Conservation (phyloP, 257 asterid genomes). For the Lithospermum erythrorhizon region DNA sequence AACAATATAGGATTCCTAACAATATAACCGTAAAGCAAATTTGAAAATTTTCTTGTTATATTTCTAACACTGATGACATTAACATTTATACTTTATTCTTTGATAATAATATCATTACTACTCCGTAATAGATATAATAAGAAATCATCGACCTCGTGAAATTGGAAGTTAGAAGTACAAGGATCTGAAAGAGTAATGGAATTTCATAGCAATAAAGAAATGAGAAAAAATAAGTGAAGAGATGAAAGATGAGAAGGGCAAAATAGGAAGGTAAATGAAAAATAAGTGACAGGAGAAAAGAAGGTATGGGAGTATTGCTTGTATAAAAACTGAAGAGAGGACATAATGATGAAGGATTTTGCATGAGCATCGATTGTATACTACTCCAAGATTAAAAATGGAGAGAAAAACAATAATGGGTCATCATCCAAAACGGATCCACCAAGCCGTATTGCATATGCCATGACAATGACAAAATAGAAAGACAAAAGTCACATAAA, state of each 20-base stretch:
- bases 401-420: not conserved
- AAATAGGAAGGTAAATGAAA: conserved; percentile 10
- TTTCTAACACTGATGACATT: no score
- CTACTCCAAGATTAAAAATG: not conserved
- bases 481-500: conserved; percentile 2
- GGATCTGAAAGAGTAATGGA: no score
- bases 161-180: no score
- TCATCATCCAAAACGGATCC: not conserved
- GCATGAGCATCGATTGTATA: conserved; percentile 72
- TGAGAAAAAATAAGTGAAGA: no score
- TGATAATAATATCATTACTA: no score
- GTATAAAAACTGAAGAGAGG: conserved; percentile 22
- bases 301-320: conserved; percentile 35
- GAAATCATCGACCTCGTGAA: no score
- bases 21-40: no score
- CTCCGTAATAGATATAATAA: no score
- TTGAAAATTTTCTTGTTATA: no score
- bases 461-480: conserved; percentile 8
- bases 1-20: no score
- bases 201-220: no score
- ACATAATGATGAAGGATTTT: conserved; percentile 51
- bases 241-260: not conserved
- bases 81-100: no score
- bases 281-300: conserved; percentile 15
- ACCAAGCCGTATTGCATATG: not conserved